These are phyloP conservation scores for Penicillium thymicola DNA, from an alignment of 2,329 filamentous ascomycete genomes.

Conservation along the genomic window DNA sequence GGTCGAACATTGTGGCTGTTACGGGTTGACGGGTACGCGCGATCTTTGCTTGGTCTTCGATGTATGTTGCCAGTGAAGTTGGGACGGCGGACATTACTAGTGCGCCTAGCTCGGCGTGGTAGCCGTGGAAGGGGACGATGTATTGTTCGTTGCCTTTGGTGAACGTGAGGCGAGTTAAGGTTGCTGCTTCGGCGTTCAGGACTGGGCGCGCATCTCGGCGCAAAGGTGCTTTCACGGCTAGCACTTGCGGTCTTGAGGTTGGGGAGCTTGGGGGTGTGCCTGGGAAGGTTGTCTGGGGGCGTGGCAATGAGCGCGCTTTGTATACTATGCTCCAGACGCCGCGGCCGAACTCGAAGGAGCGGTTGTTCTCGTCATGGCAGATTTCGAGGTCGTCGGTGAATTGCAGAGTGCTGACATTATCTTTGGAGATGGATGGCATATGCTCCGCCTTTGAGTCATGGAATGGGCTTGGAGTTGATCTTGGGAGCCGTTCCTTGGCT, in stretches of 20 bases:
- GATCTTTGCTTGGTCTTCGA: slow-evolving; percentile 33
- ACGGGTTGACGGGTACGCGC: slow-evolving; percentile 31
- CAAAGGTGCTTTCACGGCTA: slow-evolving; percentile 46
- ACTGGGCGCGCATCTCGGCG: slow-evolving; percentile 42
- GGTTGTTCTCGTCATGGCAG: slow-evolving; percentile 26
- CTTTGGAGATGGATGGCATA: slow-evolving; percentile 1
- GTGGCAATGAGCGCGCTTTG: slow-evolving; percentile 34
- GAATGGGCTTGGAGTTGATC: slow-evolving; percentile 5
- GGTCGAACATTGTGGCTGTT: slow-evolving; percentile 46
- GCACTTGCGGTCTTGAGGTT: slow-evolving; percentile 27
- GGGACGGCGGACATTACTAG: slow-evolving; percentile 47
- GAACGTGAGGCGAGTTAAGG: slow-evolving; percentile 39
- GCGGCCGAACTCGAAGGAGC: slow-evolving; percentile 40
- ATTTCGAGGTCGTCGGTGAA: slow-evolving; percentile 37
- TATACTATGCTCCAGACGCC: slow-evolving; percentile 50
- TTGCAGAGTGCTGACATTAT: slow-evolving; percentile 15
- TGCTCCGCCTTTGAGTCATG: slow-evolving; percentile 2
- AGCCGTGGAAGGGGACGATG: slow-evolving; percentile 47
- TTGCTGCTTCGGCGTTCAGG: slow-evolving; percentile 42
- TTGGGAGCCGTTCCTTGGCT: slow-evolving; percentile 15
- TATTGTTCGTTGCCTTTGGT: slow-evolving; percentile 33
- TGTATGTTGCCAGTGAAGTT: slow-evolving; percentile 41
- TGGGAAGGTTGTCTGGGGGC: slow-evolving; percentile 4
- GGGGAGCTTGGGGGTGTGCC: slow-evolving; percentile 40
- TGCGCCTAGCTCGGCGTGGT: slow-evolving; percentile 36